phyloP scores from a whole-genome alignment of 2,329 filamentous ascomycete genomes.

The Apiospora phragmitis region DNA sequence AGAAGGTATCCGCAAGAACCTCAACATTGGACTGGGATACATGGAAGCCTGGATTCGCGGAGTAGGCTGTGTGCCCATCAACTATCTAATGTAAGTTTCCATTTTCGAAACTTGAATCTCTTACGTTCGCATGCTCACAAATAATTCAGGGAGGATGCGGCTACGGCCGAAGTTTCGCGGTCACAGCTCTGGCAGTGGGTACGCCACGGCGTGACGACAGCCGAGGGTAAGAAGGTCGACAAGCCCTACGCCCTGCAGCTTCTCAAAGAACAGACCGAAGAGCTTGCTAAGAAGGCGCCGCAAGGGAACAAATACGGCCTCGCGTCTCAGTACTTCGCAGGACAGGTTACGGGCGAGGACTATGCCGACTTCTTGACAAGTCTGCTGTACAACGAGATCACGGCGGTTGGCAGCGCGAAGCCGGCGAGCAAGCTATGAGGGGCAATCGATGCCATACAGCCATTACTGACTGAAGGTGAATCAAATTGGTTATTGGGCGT shows the following conservation, averaged over 20 bases:
- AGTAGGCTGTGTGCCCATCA: slow-evolving; percentile 94
- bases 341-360: slow-evolving; percentile 94
- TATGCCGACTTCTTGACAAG: slow-evolving; percentile 93
- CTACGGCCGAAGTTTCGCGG: slow-evolving; percentile 92
- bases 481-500: neutral
- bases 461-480: neutral
- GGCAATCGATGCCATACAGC: neutral
- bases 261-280: slow-evolving; percentile 80
- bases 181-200: slow-evolving; percentile 98
- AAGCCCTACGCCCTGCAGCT: slow-evolving; percentile 88
- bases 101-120: too few relatives aligned
- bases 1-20: slow-evolving; percentile 93
- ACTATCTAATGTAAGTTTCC: slow-evolving; percentile 77
- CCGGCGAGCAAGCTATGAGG: slow-evolving; percentile 33
- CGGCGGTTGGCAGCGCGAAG: slow-evolving; percentile 29
- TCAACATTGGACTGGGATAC: slow-evolving; percentile 94
- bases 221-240: slow-evolving; percentile 89
- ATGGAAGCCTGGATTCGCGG: slow-evolving; percentile 99
- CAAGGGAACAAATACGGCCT: slow-evolving; percentile 91
- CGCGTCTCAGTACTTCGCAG: slow-evolving; percentile 88
- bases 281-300: slow-evolving; percentile 71
- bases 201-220: slow-evolving; percentile 70
- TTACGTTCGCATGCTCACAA: neutral
- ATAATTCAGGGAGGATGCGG: slow-evolving; percentile 76
- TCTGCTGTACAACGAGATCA: slow-evolving; percentile 36